Evolutionary conservation across 192 early-diverging fungal genomes (phyloP).

Genomic region (Backusella tarrabulga): DNA sequence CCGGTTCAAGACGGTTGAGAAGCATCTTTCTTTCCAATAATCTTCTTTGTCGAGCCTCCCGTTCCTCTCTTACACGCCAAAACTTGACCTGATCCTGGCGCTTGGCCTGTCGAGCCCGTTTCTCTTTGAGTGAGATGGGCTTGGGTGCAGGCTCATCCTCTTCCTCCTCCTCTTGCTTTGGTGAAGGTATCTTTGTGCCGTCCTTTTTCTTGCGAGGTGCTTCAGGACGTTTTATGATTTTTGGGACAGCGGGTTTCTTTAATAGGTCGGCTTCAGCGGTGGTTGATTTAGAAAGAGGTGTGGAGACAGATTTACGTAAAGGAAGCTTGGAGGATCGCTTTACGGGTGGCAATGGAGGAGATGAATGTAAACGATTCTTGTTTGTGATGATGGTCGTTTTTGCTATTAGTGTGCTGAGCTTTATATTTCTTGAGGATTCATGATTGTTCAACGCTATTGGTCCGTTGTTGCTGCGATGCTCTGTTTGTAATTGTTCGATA

Average conservation of each 20-base stretch:
- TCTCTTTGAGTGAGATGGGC: slow-evolving; percentile 31
- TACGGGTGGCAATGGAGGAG: background rate
- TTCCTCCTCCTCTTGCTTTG: background rate
- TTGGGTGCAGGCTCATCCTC: slow-evolving; percentile 7
- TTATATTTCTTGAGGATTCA: background rate
- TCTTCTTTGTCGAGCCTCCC: slow-evolving; percentile 29
- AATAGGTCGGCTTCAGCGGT: background rate
- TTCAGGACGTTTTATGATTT: too few species aligned
- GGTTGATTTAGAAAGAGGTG: background rate
- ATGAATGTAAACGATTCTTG: background rate
- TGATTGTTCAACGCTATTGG: too few species aligned
- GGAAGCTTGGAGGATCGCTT: background rate
- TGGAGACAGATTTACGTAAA: background rate
- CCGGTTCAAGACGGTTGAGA: background rate
- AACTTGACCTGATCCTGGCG: slow-evolving; percentile 34
- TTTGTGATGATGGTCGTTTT: background rate
- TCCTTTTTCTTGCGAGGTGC: background rate
- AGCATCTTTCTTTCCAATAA: slow-evolving; percentile 9
- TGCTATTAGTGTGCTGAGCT: background rate
- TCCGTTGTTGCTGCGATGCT: background rate
- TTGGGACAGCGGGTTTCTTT: background rate
- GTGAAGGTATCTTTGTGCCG: slow-evolving; percentile 2
- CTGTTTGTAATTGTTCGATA: background rate
- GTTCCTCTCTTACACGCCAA: slow-evolving; percentile 33
- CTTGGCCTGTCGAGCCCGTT: slow-evolving; percentile 25